Evolutionary conservation across 2,329 filamentous ascomycete species (phyloP).

Genomic region (Beauveria sp.): DNA sequence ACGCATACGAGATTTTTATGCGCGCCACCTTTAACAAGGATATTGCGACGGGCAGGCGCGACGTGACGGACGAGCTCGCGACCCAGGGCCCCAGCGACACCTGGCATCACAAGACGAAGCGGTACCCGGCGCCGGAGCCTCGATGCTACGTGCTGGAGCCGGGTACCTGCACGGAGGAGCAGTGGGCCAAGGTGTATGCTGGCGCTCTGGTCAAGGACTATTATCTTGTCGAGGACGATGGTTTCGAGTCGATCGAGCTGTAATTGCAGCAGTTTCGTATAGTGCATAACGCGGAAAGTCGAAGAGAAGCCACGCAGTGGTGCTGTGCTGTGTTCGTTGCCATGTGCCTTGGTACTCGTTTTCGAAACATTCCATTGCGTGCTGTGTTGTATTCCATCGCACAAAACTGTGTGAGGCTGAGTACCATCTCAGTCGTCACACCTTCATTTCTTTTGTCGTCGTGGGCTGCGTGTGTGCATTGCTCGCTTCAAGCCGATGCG

Average conservation of each 20-base stretch:
- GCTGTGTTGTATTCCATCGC: background rate
- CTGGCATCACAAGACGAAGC: conserved; percentile 51
- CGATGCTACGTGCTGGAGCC: conserved; percentile 54
- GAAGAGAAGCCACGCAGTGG: background rate
- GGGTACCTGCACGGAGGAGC: conserved; percentile 47
- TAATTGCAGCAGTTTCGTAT: background rate
- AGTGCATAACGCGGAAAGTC: background rate
- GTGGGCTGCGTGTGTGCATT: background rate
- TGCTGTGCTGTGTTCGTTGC: background rate
- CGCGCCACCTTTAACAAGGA: conserved; percentile 48
- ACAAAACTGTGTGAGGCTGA: background rate
- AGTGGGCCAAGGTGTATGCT: conserved; percentile 41
- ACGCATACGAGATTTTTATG: conserved; percentile 50
- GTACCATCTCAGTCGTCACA: background rate
- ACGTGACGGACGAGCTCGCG: conserved; percentile 43
- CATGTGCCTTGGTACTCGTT: background rate
- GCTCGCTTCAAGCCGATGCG: background rate
- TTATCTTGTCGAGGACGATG: conserved; percentile 19
- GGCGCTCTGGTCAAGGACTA: conserved; percentile 43
- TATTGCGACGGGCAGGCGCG: conserved; percentile 43
- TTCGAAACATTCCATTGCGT: background rate
- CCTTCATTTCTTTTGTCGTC: no score
- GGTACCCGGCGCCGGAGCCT: conserved; percentile 36
- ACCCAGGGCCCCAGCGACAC: conserved; percentile 45
- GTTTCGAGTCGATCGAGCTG: conserved; percentile 3